These are phyloP conservation scores for Mycena haematopus DNA, from an alignment of 768 basidiomycete genomes.

Conservation along the genomic window DNA sequence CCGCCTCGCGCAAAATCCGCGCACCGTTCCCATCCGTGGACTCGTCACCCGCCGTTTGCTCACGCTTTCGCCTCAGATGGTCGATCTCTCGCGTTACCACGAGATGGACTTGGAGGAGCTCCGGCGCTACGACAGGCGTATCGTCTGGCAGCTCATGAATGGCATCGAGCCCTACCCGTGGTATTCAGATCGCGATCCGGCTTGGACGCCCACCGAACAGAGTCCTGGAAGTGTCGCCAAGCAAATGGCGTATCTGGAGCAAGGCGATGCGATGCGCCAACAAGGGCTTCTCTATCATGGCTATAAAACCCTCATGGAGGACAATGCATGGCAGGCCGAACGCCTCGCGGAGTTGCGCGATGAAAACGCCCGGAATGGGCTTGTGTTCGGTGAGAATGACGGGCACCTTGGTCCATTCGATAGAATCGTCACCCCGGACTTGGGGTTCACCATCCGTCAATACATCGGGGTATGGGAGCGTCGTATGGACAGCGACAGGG, in stretches of 20 bases:
- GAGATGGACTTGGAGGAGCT: constrained; percentile 30
- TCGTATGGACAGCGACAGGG: constrained; percentile 11
- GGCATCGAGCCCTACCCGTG: constrained; percentile 27
- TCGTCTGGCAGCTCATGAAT: constrained; percentile 15
- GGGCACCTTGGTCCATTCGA: not conserved
- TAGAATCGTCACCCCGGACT: not conserved
- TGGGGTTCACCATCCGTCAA: not conserved
- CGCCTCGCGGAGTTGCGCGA: not conserved
- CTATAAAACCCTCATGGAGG: not conserved
- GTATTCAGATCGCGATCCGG: not conserved
- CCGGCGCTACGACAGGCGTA: constrained; percentile 23
- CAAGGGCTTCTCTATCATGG: not conserved
- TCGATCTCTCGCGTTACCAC: constrained; percentile 25
- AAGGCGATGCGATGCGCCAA: not conserved
- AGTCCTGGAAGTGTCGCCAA: not conserved
- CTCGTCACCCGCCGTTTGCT: constrained; percentile 24
- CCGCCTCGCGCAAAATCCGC: constrained; percentile 24
- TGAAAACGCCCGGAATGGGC: not conserved
- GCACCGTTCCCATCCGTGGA: constrained; percentile 24
- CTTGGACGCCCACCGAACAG: constrained; percentile 5
- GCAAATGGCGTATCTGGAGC: not conserved
- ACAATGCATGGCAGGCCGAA: constrained; percentile 1
- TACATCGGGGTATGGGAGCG: constrained; percentile 9
- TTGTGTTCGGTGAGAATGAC: not conserved
- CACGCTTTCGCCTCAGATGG: constrained; percentile 15